phyloP scores from a whole-genome alignment of 2,329 filamentous ascomycete species.

The Colletotrichum filicis region DNA sequence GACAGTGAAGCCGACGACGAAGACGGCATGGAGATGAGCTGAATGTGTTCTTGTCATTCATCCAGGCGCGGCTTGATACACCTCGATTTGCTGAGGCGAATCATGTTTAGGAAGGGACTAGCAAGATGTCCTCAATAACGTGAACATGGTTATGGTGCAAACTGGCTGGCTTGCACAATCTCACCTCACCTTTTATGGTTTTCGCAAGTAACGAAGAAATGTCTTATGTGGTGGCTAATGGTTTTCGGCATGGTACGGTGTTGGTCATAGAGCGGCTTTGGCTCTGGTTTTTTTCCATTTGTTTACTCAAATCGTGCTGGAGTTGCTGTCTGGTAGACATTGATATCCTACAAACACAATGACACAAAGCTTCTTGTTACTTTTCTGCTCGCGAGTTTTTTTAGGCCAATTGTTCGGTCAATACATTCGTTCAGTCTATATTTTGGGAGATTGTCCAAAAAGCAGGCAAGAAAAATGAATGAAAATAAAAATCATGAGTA shows the following conservation, averaged over 20 bases:
- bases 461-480: neutral
- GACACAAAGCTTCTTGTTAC: neutral
- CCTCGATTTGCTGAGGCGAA: neutral
- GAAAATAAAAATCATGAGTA: neutral
- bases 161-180: neutral
- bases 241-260: constrained; percentile 21
- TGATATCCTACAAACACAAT: constrained; percentile 25
- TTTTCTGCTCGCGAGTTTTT: neutral
- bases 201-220: constrained; percentile 14
- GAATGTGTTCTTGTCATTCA: neutral
- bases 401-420: neutral
- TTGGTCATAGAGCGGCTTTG: neutral
- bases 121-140: neutral
- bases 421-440: constrained; percentile 9
- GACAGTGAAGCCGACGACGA: constrained; percentile 70
- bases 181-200: neutral
- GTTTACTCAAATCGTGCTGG: neutral
- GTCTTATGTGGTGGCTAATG: constrained; percentile 1
- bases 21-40: constrained; percentile 70
- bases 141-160: neutral
- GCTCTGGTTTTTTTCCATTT: neutral
- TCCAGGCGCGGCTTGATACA: neutral
- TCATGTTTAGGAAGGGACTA: neutral
- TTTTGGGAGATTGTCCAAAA: neutral
- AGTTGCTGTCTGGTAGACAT: constrained; percentile 24